phyloP scores from a whole-genome alignment of 2,329 filamentous ascomycete species.

The Zasmidium angulare region DNA sequence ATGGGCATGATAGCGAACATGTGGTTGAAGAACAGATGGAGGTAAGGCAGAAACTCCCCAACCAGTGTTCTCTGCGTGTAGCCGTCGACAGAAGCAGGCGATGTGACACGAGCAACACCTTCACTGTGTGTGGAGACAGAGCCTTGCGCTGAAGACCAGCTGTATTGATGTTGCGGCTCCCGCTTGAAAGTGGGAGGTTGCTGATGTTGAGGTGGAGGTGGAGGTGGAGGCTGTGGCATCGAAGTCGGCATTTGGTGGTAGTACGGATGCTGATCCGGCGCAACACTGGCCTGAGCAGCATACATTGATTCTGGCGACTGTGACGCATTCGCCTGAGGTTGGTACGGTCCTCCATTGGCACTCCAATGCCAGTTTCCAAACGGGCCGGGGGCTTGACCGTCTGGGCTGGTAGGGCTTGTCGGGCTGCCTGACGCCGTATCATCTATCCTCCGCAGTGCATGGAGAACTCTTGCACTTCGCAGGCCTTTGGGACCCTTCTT shows the following conservation, averaged over 20 bases:
- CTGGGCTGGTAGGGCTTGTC: constrained; percentile 25
- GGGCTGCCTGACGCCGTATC: constrained; percentile 28
- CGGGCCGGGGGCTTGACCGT: constrained; percentile 14
- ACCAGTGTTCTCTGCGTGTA: constrained; percentile 24
- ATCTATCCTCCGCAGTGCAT: constrained; percentile 36
- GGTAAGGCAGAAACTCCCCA: constrained; percentile 34
- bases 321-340: constrained; percentile 9
- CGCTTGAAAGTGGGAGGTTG: constrained; percentile 4
- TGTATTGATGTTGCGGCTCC: constrained; percentile 14
- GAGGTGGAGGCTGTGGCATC: constrained; percentile 12
- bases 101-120: constrained; percentile 18
- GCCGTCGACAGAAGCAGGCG: constrained; percentile 22
- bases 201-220: background rate
- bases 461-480: constrained; percentile 35
- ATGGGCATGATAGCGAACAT: constrained; percentile 40
- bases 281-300: constrained; percentile 20
- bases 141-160: constrained; percentile 22
- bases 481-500: constrained; percentile 40
- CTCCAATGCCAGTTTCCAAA: constrained; percentile 34
- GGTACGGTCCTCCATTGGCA: constrained; percentile 12
- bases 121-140: constrained; percentile 24
- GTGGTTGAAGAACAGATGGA: constrained; percentile 37
- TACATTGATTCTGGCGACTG: constrained; percentile 15
- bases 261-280: constrained; percentile 25
- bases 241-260: constrained; percentile 21